Evolutionary conservation across 352 stramenopile genomes (phyloP).

Genomic region (Phytophthora agathidicida): DNA sequence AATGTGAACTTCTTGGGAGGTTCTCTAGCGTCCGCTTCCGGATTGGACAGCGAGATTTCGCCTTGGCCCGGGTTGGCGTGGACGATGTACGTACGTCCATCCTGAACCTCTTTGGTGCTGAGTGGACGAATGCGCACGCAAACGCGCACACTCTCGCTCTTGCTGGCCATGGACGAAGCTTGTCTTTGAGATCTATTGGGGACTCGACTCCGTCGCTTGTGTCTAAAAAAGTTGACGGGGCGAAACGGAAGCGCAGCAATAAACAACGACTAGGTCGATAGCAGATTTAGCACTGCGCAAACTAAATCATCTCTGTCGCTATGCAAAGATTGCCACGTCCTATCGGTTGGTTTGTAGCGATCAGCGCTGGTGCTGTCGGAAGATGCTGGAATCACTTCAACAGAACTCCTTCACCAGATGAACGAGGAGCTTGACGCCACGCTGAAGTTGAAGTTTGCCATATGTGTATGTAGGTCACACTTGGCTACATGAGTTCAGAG

Average conservation of each 20-base stretch:
- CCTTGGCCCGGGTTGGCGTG: constrained; percentile 79
- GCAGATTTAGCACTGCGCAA: too few relatives aligned
- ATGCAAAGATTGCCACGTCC: too few relatives aligned
- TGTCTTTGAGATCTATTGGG: neutral
- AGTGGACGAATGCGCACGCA: constrained; percentile 93
- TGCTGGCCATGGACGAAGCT: constrained; percentile 26
- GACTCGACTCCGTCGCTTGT: constrained; percentile 22
- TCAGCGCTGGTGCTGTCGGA: too few relatives aligned
- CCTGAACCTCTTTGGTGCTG: constrained; percentile 93
- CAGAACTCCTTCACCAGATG: too few relatives aligned
- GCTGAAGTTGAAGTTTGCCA: neutral
- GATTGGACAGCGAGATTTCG: constrained; percentile 89
- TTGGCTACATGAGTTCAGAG: constrained; percentile 5
- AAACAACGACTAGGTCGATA: constrained; percentile 1
- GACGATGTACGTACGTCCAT: constrained; percentile 83
- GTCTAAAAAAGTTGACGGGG: neutral
- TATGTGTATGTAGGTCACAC: neutral
- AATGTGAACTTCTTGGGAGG: constrained; percentile 95
- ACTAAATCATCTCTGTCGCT: too few relatives aligned
- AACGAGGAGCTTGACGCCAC: too few relatives aligned
- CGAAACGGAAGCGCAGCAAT: constrained; percentile 14
- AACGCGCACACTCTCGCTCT: constrained; percentile 91
- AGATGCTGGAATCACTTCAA: too few relatives aligned
- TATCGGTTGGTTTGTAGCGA: too few relatives aligned
- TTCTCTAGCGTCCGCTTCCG: constrained; percentile 72